Percentiles rank a stretch among this genome's conserved stretches.
Conservation (phyloP, 2,329 filamentous ascomycete genomes). For the Hypocrella siamensis region DNA sequence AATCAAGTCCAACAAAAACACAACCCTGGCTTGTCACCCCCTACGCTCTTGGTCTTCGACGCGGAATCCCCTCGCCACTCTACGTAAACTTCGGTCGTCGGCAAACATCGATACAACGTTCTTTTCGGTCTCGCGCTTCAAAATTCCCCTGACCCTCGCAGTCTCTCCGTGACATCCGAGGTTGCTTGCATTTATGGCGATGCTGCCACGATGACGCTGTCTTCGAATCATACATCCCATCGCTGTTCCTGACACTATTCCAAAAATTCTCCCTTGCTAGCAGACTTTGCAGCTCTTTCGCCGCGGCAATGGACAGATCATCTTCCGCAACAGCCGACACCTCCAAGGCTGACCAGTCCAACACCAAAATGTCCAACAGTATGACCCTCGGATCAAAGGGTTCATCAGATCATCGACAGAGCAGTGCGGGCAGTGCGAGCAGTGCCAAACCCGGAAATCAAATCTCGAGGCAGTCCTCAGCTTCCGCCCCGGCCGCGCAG, state of each 20-base stretch:
- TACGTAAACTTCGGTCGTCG: no score
- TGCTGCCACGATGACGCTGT: slow-evolving; percentile 11
- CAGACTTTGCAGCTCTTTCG: slow-evolving; percentile 4
- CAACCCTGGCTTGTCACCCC: no score
- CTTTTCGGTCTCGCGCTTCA: no score
- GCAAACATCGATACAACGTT: no score
- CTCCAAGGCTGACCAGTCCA: slow-evolving; percentile 7
- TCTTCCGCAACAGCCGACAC: slow-evolving; percentile 8
- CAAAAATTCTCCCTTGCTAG: not conserved
- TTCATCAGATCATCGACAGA: slow-evolving; percentile 1
- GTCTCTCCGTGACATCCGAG: no score
- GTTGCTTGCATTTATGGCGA: no score
- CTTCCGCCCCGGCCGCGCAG: slow-evolving; percentile 18
- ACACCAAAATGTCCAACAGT: slow-evolving; percentile 1
- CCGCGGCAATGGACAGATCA: slow-evolving; percentile 18
- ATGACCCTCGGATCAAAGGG: slow-evolving; percentile 1
- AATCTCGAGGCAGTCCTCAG: slow-evolving; percentile 19
- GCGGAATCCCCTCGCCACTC: no score
- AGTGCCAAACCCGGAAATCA: slow-evolving; percentile 12
- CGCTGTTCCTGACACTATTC: slow-evolving; percentile 12
- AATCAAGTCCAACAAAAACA: no score
- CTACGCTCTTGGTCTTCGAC: no score
- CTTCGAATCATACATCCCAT: slow-evolving; percentile 13
- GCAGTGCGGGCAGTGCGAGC: slow-evolving; percentile 7
- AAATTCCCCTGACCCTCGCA: no score